Base-by-base conservation (phyloP, 768 basidiomycete genomes). In the Termitomyces sp. region DNA sequence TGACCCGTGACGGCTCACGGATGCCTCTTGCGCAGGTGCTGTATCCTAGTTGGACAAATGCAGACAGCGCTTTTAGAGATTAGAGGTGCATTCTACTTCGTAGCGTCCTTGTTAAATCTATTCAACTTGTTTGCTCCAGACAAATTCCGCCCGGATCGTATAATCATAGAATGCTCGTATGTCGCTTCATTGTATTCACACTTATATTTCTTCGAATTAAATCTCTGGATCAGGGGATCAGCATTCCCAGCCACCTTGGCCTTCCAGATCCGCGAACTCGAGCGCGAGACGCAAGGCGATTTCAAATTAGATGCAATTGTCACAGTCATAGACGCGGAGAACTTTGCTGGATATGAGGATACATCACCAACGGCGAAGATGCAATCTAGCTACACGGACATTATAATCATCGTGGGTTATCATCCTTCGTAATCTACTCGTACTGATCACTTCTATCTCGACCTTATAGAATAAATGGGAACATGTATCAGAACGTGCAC, bases 191-290 rank as follows among this genome's bases (percentile, higher is more conserved):
- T 46, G 24, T 12, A 50, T 52, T 32, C 18, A 18, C 46, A 50
- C 10, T 26, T 34, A 33, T 4, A 7, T 24, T 40, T 24, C 22
- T 18, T 16, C 30, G 46, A 20, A 5, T 40, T 46, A 44, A 57
- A n/a, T 30, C 36, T 32, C n/a, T 44, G 36, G 9, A 39, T 18
- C 64, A 94, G 92, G 36, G 95, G 95, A 12, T 95, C 93, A 8
- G 95, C 95, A 0, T 97, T 97, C 67, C 95, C 95, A 9, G 95
- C 95, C 2, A 96, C 95, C 1, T 79, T 98, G 34, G 95, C 95
- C 0, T 93, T 96, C 67, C 95, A 96, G 67, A 93, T 98, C 56
- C 87, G 93, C 39, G 89, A 95, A 69, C 77, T 98, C 24, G 95
- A 95, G 70, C 82, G 70, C 20, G 84, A 94, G 68, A 93, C 89